Conservation (phyloP, 2,329 filamentous ascomycete species). For the Aspergillus fumigatus region DNA sequence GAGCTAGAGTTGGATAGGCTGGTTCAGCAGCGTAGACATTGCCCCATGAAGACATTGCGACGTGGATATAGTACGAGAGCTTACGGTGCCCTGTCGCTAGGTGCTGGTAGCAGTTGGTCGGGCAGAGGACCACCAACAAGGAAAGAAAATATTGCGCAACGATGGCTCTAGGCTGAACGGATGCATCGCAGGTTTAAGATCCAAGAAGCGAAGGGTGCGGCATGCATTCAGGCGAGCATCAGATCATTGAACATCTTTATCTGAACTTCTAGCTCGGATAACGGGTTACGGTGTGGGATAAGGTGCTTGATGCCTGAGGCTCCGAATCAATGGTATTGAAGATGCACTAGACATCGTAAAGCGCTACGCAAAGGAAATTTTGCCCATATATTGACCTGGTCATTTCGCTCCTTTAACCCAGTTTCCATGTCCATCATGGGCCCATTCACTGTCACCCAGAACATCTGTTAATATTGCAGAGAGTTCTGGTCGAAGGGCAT, state of each 20-base stretch:
- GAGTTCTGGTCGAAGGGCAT: conserved; percentile 26
- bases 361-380: neutral
- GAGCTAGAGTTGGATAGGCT: conserved; percentile 29
- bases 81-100: neutral
- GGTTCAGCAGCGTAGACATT: conserved; percentile 26
- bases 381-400: neutral
- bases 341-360: neutral
- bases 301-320: neutral
- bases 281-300: neutral
- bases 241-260: neutral
- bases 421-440: conserved; percentile 25
- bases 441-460: conserved; percentile 23
- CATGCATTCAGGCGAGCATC: neutral
- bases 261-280: neutral
- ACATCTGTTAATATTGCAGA: conserved; percentile 20
- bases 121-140: neutral
- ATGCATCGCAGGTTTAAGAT: neutral
- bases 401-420: conserved; percentile 20
- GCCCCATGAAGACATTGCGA: conserved; percentile 12
- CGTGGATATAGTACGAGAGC: neutral
- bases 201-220: neutral
- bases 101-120: neutral
- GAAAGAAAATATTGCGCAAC: neutral
- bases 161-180: neutral
- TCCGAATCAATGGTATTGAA: neutral